Evolutionary conservation across 352 stramenopile genomes (phyloP), one percentile per base, ranked within the genome.

Genomic region (Globisporangium alternatum): DNA sequence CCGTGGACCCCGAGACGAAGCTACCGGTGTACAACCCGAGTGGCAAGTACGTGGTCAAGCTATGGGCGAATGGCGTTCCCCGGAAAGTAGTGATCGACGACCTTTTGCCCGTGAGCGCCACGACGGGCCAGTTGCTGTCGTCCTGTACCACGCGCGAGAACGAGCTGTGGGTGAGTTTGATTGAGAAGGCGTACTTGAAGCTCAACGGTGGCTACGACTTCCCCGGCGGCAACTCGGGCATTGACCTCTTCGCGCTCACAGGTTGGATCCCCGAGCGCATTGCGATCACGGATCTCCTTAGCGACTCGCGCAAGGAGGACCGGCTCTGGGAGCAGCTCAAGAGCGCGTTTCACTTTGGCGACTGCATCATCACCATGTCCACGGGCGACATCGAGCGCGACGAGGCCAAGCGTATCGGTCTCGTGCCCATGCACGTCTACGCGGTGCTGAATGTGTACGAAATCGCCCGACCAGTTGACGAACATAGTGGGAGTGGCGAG

Each of bases 171-270:
- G 97, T 99, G n/a, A 94, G 86, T 64, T 84, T 99, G 15, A 97
- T 99, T 35, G 97, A 99, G 82, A 99, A 99, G 68, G 97, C 97
- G 3, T 99, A 98, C 65, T 80, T 99, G 67, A 99, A 99, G 72
- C 80, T 99, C 6, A 97, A 95, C 60, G 97, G 97, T 41, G 96
- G 96, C 1, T 99, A 99, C 68, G 87, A 98, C 67, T 99, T 99
- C 78, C 94, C 96, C 37, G 97, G 97, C 19, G 97, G 91, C 30
- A 99, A 99, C 75, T 98, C 87, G 58, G 95, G 96, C 21, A 97
- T 99, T 49, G 97, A 99, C 78, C 75, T 99, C 22, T 99, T 98
- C 78, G 95, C 93, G n/a, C 80, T 99, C 17, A 99, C 97, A 0
- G 97, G 97, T 5, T 99, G 97, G 97, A 98, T 99, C 55, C 97